Evolutionary conservation across 305 asterid genomes (phyloP).

Genomic region (Solanum chacoense): DNA sequence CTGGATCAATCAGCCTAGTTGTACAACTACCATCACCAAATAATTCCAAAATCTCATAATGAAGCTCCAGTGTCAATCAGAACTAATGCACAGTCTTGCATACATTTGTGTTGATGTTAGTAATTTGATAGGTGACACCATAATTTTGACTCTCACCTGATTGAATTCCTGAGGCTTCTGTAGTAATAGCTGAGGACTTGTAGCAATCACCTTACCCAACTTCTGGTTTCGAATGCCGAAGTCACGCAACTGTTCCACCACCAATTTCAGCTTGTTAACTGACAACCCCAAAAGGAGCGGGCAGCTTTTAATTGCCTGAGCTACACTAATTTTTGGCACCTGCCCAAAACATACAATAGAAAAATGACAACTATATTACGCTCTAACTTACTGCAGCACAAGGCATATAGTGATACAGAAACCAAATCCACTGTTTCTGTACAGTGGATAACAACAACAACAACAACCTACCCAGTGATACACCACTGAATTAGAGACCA

Average conservation of each 20-base stretch:
- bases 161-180: slow-evolving; percentile 67
- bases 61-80: neutral
- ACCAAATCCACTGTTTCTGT: neutral
- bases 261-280: slow-evolving; percentile 47
- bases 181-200: slow-evolving; percentile 73
- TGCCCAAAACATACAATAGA: slow-evolving; percentile 14
- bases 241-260: slow-evolving; percentile 41
- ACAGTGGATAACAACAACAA: neutral
- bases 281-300: slow-evolving; percentile 80
- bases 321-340: slow-evolving; percentile 56
- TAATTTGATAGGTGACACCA: neutral
- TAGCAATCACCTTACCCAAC: slow-evolving; percentile 60
- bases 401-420: neutral
- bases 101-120: neutral
- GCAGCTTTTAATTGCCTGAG: slow-evolving; percentile 51
- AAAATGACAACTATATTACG: neutral
- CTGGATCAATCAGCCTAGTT: neutral
- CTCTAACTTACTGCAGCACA: neutral
- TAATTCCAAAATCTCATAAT: neutral
- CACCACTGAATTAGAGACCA: slow-evolving; percentile 1
- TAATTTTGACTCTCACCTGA: slow-evolving; percentile 35
- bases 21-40: neutral
- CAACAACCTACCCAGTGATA: neutral
- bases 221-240: slow-evolving; percentile 42
- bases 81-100: neutral